Evolutionary conservation across 2,329 filamentous ascomycete genomes (phyloP).

Genomic region (Didymellaceae sp.): DNA sequence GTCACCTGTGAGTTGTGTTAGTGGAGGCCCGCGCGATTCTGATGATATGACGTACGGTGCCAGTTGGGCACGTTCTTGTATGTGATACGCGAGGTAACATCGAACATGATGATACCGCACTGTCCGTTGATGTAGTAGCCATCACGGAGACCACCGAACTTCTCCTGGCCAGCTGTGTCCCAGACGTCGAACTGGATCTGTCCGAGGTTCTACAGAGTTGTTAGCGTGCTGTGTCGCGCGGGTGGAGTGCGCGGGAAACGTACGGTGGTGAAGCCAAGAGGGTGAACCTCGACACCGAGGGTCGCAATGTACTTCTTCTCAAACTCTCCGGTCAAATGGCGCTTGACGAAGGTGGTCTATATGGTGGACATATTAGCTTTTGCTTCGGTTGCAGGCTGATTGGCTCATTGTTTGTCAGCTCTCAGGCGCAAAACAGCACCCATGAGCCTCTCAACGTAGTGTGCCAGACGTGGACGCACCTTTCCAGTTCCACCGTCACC

Average conservation of each 20-base stretch:
- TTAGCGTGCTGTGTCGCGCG: slow-evolving; percentile 29
- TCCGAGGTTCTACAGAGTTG: slow-evolving; percentile 75
- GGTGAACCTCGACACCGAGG: slow-evolving; percentile 98
- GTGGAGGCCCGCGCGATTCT: slow-evolving; percentile 2
- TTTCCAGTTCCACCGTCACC: slow-evolving; percentile 99
- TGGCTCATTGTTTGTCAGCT: slow-evolving; percentile 9
- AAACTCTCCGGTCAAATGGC: slow-evolving; percentile 99
- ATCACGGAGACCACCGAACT: slow-evolving; percentile 98
- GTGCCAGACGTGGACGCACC: slow-evolving; percentile 66
- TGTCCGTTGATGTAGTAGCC: slow-evolving; percentile 99
- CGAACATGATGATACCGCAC: slow-evolving; percentile 99
- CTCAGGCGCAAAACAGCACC: slow-evolving; percentile 3
- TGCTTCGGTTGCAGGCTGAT: background rate
- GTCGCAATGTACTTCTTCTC: slow-evolving; percentile 99
- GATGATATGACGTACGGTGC: slow-evolving; percentile 78
- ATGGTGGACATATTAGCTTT: slow-evolving; percentile 30
- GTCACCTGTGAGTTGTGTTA: slow-evolving; percentile 69
- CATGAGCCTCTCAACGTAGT: background rate
- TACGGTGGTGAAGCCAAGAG: slow-evolving; percentile 97
- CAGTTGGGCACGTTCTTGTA: slow-evolving; percentile 99
- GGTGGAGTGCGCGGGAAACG: slow-evolving; percentile 49
- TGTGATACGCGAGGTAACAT: slow-evolving; percentile 98
- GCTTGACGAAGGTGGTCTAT: slow-evolving; percentile 99
- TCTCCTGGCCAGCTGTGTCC: slow-evolving; percentile 99
- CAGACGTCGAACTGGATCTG: slow-evolving; percentile 98